phyloP scores from a whole-genome alignment of 306 rosid species.

The Canavalia ensiformis region DNA sequence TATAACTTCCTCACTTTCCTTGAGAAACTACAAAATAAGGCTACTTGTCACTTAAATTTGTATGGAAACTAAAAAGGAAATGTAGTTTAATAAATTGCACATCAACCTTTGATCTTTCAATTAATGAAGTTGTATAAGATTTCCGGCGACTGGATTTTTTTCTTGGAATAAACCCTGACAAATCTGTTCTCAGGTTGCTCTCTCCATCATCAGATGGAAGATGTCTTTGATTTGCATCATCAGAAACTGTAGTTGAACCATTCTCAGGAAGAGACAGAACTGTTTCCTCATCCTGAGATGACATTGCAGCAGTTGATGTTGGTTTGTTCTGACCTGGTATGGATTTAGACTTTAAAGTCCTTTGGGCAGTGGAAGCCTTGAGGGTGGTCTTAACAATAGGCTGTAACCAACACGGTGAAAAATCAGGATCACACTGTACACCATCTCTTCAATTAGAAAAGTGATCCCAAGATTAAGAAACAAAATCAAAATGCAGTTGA shows the following conservation, averaged over 20 bases:
- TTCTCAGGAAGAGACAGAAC: constrained; percentile 54
- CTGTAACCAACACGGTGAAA: constrained; percentile 54
- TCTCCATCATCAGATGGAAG: constrained; percentile 56
- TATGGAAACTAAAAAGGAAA: constrained; percentile 16
- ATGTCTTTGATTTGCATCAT: constrained; percentile 52
- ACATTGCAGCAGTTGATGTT: constrained; percentile 50
- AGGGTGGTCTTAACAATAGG: constrained; percentile 63
- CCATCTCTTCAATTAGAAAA: constrained; percentile 12
- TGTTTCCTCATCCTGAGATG: constrained; percentile 59
- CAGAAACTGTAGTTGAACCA: constrained; percentile 36
- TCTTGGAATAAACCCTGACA: constrained; percentile 50
- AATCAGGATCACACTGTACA: constrained; percentile 22
- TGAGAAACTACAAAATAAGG: constrained; percentile 67
- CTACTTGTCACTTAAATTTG: constrained; percentile 41
- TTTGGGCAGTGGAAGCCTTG: constrained; percentile 53
- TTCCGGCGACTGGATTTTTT: constrained; percentile 68
- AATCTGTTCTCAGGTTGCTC: constrained; percentile 49
- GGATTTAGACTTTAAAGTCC: constrained; percentile 58
- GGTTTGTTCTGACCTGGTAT: constrained; percentile 51
- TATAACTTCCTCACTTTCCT: constrained; percentile 56
- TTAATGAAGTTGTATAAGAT: constrained; percentile 77
- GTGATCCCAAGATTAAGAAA: constrained; percentile 5
- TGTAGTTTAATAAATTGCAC: constrained; percentile 36
- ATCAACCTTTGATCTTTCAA: constrained; percentile 80
- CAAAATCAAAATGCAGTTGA: constrained; percentile 33